A percentile compares a stretch with the other conserved stretches of the same genome.
phyloP scores from a whole-genome alignment of 495 filamentous ascomycete species.

The Hypoxylon lienhwacheense region DNA sequence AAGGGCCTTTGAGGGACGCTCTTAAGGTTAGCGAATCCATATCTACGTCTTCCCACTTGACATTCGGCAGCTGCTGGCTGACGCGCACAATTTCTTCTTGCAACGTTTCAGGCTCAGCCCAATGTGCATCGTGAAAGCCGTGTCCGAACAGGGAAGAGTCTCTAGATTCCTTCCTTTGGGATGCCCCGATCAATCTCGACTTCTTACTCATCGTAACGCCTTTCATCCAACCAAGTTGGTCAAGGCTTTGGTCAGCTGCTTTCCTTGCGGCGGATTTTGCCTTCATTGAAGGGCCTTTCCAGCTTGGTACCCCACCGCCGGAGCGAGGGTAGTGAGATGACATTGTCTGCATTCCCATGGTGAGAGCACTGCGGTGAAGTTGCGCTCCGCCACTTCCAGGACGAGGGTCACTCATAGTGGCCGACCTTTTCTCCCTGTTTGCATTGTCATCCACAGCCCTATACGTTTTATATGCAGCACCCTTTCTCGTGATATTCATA shows the following conservation, averaged over 20 bases:
- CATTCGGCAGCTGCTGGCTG: conserved; percentile 78
- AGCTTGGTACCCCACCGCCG: conserved; percentile 37
- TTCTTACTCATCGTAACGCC: conserved; percentile 80
- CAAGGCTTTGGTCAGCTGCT: conserved; percentile 59
- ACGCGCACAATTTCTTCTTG: conserved; percentile 88
- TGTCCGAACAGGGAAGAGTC: conserved; percentile 51
- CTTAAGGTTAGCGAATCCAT: conserved; percentile 70
- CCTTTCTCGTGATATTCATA: conserved; percentile 75
- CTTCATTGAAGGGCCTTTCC: conserved; percentile 64
- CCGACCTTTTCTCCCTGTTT: conserved; percentile 45
- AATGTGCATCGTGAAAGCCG: conserved; percentile 53
- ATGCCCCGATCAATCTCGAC: conserved; percentile 41
- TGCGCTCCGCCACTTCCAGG: conserved; percentile 45
- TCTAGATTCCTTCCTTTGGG: conserved; percentile 43
- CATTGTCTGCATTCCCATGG: conserved; percentile 46
- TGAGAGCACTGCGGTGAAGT: conserved; percentile 47
- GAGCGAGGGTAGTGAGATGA: conserved; percentile 45
- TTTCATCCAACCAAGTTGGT: conserved; percentile 88
- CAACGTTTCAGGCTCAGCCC: conserved; percentile 77
- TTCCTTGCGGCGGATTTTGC: conserved; percentile 58
- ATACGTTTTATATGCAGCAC: conserved; percentile 84
- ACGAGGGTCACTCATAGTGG: conserved; percentile 56
- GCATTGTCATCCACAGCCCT: conserved; percentile 61
- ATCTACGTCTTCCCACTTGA: conserved; percentile 84
- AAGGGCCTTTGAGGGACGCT: conserved; percentile 84